A percentile compares a stretch with the other conserved stretches of the same genome.
Conservation (phyloP, 2,329 filamentous ascomycete genomes). For the Tolypocladium ophioglossoides region DNA sequence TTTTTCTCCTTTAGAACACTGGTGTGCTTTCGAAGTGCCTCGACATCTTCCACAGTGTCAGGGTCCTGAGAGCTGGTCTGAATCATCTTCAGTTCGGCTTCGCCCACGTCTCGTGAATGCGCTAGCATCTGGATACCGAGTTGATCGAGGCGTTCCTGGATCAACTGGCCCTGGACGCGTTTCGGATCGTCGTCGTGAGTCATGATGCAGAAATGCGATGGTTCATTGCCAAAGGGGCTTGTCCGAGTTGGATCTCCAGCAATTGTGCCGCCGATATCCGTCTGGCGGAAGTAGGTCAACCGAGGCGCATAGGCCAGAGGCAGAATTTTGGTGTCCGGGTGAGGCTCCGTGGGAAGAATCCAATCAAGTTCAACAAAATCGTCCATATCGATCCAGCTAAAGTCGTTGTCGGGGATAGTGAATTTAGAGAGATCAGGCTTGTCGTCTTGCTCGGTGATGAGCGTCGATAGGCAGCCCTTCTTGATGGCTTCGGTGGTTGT, state of each 20-base stretch:
- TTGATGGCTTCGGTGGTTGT: constrained; percentile 69
- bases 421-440: constrained; percentile 74
- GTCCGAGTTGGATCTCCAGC: constrained; percentile 71
- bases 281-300: constrained; percentile 95
- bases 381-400: constrained; percentile 98
- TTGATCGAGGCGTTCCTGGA: constrained; percentile 68
- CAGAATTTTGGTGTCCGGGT: constrained; percentile 88
- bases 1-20: constrained; percentile 47
- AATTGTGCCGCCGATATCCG: constrained; percentile 75
- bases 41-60: constrained; percentile 46
- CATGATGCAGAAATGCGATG: constrained; percentile 93
- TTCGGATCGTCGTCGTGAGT: constrained; percentile 81
- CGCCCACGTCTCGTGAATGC: constrained; percentile 62
- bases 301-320: constrained; percentile 88
- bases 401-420: constrained; percentile 89
- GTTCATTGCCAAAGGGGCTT: constrained; percentile 86
- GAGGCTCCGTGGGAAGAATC: constrained; percentile 82
- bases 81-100: constrained; percentile 60
- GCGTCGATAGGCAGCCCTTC: constrained; percentile 39
- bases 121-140: constrained; percentile 67
- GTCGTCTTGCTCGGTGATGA: constrained; percentile 43
- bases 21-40: constrained; percentile 46
- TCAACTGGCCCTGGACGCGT: constrained; percentile 75
- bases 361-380: constrained; percentile 97
- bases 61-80: constrained; percentile 38